phyloP scores from a whole-genome alignment of 768 basidiomycete species.

The Suillus placidus region DNA sequence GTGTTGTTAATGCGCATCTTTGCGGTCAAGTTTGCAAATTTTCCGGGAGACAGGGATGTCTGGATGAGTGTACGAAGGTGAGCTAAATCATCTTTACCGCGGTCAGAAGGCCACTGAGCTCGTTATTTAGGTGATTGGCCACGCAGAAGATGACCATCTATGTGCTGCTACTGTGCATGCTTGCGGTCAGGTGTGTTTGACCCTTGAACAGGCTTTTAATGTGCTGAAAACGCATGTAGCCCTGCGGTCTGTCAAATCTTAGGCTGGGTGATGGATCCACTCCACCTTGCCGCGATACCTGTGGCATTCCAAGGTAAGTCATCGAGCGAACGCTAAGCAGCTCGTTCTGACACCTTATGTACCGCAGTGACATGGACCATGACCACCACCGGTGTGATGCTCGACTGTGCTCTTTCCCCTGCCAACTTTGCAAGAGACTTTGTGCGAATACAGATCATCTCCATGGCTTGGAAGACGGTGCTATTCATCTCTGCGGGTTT shows the following conservation, averaged over 20 bases:
- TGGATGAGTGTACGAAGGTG: conserved; percentile 55
- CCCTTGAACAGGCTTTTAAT: neutral
- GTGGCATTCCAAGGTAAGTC: conserved; percentile 46
- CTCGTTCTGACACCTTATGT: neutral
- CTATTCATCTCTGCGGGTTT: conserved; percentile 62
- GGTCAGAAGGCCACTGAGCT: neutral
- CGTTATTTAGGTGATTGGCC: conserved; percentile 46
- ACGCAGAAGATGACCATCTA: conserved; percentile 50
- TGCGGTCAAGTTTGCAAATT: conserved; percentile 57
- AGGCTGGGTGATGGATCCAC: conserved; percentile 28
- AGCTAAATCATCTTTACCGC: neutral
- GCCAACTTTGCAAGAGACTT: conserved; percentile 57
- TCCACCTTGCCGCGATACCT: conserved; percentile 46
- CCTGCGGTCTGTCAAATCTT: conserved; percentile 42
- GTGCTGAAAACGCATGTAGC: conserved; percentile 29
- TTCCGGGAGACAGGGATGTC: conserved; percentile 51
- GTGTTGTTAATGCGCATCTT: conserved; percentile 50
- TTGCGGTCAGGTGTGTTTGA: conserved; percentile 51
- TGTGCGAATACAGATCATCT: conserved; percentile 53
- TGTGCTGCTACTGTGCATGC: conserved; percentile 57
- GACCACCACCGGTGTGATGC: conserved; percentile 49
- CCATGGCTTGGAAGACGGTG: conserved; percentile 45
- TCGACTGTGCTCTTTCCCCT: conserved; percentile 54
- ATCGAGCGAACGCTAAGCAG: neutral
- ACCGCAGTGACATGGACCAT: conserved; percentile 47